Percentiles rank a stretch among this genome's conserved stretches.
These are phyloP conservation scores for Corymbia maculata DNA, from an alignment of 345 rosid genomes.

Conservation along the genomic window DNA sequence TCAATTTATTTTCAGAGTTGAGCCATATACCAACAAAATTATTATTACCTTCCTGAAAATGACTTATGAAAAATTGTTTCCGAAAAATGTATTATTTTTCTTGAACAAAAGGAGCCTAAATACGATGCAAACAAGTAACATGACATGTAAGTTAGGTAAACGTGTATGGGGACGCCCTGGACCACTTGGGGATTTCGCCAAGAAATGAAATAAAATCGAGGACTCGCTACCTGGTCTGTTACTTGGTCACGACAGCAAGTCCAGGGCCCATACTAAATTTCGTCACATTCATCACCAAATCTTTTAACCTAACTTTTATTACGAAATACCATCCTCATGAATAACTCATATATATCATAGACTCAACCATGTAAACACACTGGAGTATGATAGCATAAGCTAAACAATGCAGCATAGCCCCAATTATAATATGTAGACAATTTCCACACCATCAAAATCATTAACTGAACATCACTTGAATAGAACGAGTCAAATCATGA, in stretches of 20 bases:
- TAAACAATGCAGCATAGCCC: neutral
- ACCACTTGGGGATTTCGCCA: neutral
- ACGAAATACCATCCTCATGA: neutral
- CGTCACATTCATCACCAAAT: neutral
- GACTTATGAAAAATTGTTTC: too few species aligned
- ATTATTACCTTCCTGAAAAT: too few species aligned
- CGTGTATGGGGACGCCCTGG: neutral
- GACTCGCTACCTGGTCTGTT: neutral
- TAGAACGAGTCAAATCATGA: too few species aligned
- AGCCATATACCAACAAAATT: too few species aligned
- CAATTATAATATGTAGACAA: neutral
- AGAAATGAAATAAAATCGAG: neutral
- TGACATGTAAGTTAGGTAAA: neutral
- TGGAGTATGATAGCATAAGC: neutral
- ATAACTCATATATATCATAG: neutral
- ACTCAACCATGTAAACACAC: too few species aligned
- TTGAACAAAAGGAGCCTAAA: too few species aligned
- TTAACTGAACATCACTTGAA: neutral
- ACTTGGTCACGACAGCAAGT: neutral
- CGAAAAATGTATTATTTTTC: rapidly evolving
- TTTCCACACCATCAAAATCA: neutral
- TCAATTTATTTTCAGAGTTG: neutral
- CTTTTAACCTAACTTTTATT: neutral
- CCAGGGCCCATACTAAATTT: neutral
- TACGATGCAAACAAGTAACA: neutral